Base-by-base conservation (phyloP, 164 flowering plant genomes). In the Annona squamosa region DNA sequence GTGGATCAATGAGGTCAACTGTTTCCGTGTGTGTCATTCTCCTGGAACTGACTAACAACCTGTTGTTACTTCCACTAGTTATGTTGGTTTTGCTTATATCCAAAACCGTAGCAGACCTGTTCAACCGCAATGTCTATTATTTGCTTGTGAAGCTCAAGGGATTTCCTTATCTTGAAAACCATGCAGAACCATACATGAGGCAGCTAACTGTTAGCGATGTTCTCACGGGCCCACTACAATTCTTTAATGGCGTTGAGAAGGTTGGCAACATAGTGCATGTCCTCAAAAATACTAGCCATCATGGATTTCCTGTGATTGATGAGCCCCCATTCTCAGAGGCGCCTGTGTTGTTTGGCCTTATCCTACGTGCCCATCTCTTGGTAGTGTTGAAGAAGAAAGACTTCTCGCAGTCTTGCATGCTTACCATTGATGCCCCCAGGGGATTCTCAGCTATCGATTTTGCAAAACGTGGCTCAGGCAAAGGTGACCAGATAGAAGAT, bases 161-260 rank as follows among this genome's bases (percentile, higher is more conserved):
- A 3, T 79, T 94, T 37, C 99, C 99, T 46, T 91, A 89, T 72
- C 82, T 94, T 41, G 88, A 92, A 78, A 48, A 82, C 72, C 94
- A 94, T 80, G 92, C 86, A 37, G 97, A 94, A 81, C 95, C 97
- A 46, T 94, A 87, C 81, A 92, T 94, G 97, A 88, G 94, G 79
- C 95, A 92, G 69, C 80, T 94, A 68, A 78, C 85, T 5, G 99
- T 89, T 46, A 72, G 79, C 57, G 99, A 92, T 73, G 91, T 92
- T 3, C 85, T 89, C 57, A 79, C 87, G 9, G 94, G 93, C 52
- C 97, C 98, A n/a, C 87, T 94, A 48, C 87, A 82, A 78, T 67
- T 77, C 48, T 88, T 92, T 71, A 75, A 81, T 67, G 97, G 97
- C 46, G 76, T 90, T n/a, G 99, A 92, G 81, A 90, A 86, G 82